These are phyloP conservation scores for Talaromyces islandicus DNA, from an alignment of 2,329 filamentous ascomycete genomes.

Conservation along the genomic window DNA sequence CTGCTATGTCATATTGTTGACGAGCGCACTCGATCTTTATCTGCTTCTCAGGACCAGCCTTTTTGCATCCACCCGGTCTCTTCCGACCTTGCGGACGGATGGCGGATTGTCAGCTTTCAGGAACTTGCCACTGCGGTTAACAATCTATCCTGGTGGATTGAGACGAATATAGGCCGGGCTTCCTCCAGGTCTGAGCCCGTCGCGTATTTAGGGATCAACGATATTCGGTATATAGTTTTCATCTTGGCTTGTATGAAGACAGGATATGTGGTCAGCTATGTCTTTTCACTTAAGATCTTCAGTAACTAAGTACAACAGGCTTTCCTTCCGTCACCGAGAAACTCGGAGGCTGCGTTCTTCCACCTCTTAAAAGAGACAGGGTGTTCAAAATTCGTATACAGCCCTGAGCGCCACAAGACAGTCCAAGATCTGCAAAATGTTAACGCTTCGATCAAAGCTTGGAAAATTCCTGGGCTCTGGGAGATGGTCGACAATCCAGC, in stretches of 20 bases:
- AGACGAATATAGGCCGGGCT: constrained; percentile 13
- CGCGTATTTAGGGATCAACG: constrained; percentile 20
- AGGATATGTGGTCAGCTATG: constrained; percentile 16
- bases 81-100: constrained; percentile 4
- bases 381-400: constrained; percentile 21
- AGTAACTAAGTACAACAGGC: constrained; percentile 5
- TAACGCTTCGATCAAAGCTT: constrained; percentile 3
- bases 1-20: background rate
- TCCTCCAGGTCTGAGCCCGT: constrained; percentile 14
- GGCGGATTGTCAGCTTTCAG: constrained; percentile 13
- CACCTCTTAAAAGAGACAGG: constrained; percentile 14
- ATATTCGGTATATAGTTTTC: constrained; percentile 19
- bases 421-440: constrained; percentile 34
- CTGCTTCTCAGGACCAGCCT: background rate
- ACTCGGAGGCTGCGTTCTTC: constrained; percentile 15
- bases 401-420: constrained; percentile 17
- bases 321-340: constrained; percentile 17
- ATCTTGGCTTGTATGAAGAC: constrained; percentile 20
- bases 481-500: constrained; percentile 11
- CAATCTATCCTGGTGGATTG: constrained; percentile 19
- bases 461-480: constrained; percentile 13
- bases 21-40: background rate
- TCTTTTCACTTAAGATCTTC: background rate
- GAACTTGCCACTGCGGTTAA: constrained; percentile 19
- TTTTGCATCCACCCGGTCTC: background rate